These are phyloP conservation scores for Pilobolus umbonatus DNA, from an alignment of 192 early-diverging fungal species.

Conservation along the genomic window DNA sequence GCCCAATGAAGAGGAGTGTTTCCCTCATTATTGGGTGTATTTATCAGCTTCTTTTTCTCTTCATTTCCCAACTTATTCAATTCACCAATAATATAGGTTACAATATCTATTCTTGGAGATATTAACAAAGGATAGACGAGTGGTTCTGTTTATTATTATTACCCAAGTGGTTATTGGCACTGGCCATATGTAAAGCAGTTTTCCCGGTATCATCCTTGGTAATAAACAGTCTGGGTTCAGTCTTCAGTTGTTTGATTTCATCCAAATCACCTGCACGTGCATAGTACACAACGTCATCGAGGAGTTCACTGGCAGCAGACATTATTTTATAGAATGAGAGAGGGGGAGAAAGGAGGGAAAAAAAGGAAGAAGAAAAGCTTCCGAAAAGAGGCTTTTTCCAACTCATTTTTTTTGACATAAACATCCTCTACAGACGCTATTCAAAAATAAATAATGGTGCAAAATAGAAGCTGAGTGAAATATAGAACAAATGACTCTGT, in stretches of 20 bases:
- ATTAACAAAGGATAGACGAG: background rate
- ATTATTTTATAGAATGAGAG: background rate
- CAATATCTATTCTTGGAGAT: constrained; percentile 49
- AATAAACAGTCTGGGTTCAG: constrained; percentile 28
- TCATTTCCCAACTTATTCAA: constrained; percentile 19
- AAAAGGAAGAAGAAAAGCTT: background rate
- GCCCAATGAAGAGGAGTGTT: constrained; percentile 83
- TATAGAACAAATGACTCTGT: too few species aligned
- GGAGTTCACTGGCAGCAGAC: constrained; percentile 10
- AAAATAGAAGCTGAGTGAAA: too few species aligned
- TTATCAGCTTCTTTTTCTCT: constrained; percentile 31
- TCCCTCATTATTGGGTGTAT: constrained; percentile 55
- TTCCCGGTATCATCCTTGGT: constrained; percentile 47
- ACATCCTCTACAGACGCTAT: too few species aligned
- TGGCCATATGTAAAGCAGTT: constrained; percentile 77
- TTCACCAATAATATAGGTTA: constrained; percentile 42
- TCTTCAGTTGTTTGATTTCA: constrained; percentile 47
- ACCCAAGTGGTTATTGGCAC: constrained; percentile 73
- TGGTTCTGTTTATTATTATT: constrained; percentile 14
- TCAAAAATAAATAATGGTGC: too few species aligned
- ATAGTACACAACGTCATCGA: constrained; percentile 60
- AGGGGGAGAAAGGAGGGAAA: background rate
- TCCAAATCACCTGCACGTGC: constrained; percentile 74
- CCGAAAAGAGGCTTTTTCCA: background rate
- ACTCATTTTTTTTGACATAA: background rate